Evolutionary conservation across 768 basidiomycete species (phyloP), one percentile per base, ranked within the genome.

Genomic region (Pholiota molesta): DNA sequence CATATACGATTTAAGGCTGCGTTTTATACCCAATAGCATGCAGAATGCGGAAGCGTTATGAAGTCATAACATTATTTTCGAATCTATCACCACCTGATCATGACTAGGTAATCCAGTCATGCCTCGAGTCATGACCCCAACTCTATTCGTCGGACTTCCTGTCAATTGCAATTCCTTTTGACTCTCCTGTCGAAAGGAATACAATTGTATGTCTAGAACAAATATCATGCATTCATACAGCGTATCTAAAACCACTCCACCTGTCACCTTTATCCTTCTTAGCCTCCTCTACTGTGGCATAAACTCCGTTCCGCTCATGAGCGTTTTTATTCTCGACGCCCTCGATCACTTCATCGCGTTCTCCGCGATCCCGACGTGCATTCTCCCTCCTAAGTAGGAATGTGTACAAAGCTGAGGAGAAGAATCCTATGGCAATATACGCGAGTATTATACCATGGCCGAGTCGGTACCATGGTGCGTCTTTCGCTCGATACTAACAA

Each of bases 191-290:
- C 7, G 33, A 35, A 35, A 35, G 26, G 26, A 4, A 4, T 26
- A 4, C 11, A 35, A 35, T 35, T 35, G 33, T 4, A 14, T 37
- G 13, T 9, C 31, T 7, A 37, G 35, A 37, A 16, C 35, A 9
- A 37, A 13, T 13, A 16, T 37, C 35, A 37, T 37, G 10, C 14
- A 37, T 13, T 63, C 31, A 64, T 42, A 57, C 40, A 26, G 75
- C 83, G 72, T 91, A 92, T 66, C 86, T 77, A 68, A 91, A 92
- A 28, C 90, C 89, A 67, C 87, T 89, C 89, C 88, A 90, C 52
- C 74, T 74, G 72, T 91, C 89, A 0, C 89, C 90, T 74, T 88
- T 90, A 64, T 86, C 87, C 59, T 77, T 71, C 74, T 85, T 88
- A 51, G 88, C 89, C 1, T 89, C 88, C 19, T 78, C 86, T 16